Evolutionary conservation across 257 asterid species (phyloP).

Genomic region (Scutellaria minor): DNA sequence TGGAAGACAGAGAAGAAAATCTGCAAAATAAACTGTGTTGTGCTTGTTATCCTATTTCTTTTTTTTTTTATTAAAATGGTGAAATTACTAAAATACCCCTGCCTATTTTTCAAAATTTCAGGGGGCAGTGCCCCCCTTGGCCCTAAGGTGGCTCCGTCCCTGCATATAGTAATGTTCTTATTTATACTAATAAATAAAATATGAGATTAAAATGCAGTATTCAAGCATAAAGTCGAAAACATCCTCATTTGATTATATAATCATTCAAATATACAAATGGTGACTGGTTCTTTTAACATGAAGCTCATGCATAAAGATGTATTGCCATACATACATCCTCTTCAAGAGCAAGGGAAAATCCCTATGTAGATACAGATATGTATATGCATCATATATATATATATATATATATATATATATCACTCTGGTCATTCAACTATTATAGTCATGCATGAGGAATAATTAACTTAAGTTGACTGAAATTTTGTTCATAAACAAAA

Average conservation of each 20-base stretch:
- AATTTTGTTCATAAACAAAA: constrained; percentile 7
- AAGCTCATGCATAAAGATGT: neutral
- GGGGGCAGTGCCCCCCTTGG: too few relatives aligned
- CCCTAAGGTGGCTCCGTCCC: too few relatives aligned
- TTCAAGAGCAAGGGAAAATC: neutral
- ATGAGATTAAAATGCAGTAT: neutral
- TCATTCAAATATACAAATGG: constrained; percentile 14
- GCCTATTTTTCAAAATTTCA: too few relatives aligned
- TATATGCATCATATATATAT: neutral
- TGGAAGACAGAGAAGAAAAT: too few relatives aligned
- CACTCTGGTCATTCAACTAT: neutral
- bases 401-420: neutral
- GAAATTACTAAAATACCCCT: too few relatives aligned
- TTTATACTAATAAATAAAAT: too few relatives aligned
- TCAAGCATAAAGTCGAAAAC: neutral
- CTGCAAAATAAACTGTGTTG: too few relatives aligned
- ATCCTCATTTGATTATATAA: neutral
- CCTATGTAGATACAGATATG: neutral
- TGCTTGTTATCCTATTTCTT: too few relatives aligned
- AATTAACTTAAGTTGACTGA: neutral
- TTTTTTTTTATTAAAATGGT: too few relatives aligned
- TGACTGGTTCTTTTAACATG: neutral
- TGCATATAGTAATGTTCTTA: too few relatives aligned
- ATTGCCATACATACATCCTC: neutral
- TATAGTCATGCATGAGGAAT: constrained; percentile 24